phyloP scores from a whole-genome alignment of 257 asterid species.

The Penstemon davidsonii region DNA sequence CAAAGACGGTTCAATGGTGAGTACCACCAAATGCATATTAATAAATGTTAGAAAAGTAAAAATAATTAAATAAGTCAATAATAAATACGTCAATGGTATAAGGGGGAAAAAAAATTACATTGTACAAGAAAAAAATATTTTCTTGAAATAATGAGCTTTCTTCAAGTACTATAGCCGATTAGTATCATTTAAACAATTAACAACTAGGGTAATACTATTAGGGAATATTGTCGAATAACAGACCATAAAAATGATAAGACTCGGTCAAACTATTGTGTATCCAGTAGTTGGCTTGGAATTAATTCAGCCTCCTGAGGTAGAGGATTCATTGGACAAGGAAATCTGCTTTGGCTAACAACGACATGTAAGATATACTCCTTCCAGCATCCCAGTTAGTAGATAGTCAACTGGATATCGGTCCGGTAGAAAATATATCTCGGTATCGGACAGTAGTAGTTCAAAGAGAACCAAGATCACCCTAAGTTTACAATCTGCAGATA shows the following conservation, averaged over 20 bases:
- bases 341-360: conserved; percentile 15
- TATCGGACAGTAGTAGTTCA: conserved; percentile 19
- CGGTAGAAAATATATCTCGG: conserved; percentile 26
- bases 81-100: too few relatives aligned
- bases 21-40: background rate
- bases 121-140: background rate
- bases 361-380: conserved; percentile 17
- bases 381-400: conserved; percentile 23
- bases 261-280: conserved; percentile 3
- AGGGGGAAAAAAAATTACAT: too few relatives aligned
- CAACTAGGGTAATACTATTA: background rate
- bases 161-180: background rate
- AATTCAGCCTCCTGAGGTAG: conserved; percentile 14
- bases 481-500: conserved; percentile 8
- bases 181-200: conserved; percentile 4
- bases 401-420: conserved; percentile 24
- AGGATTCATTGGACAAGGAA: conserved; percentile 18
- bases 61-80: background rate
- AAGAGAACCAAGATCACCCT: conserved; percentile 14
- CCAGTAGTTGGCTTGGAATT: conserved; percentile 10
- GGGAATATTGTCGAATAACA: background rate
- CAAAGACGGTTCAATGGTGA: background rate
- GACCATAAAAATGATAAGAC: conserved; percentile 8
- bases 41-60: conserved; percentile 4
- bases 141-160: background rate